phyloP scores from a whole-genome alignment of 2,329 filamentous ascomycete species.

The Trichoderma koningii region DNA sequence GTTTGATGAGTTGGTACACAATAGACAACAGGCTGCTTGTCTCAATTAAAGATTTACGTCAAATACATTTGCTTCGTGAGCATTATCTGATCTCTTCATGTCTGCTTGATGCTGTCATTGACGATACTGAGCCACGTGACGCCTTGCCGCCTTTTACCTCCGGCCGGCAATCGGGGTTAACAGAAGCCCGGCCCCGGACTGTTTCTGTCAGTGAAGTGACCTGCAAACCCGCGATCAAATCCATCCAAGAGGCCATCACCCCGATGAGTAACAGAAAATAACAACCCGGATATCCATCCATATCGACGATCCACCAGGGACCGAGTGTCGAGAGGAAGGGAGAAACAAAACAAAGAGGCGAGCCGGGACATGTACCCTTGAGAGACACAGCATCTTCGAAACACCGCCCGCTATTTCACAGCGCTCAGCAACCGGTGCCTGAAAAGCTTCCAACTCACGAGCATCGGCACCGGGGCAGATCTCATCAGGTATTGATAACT shows the following conservation, averaged over 20 bases:
- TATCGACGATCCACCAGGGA: no score
- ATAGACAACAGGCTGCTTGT: constrained; percentile 2
- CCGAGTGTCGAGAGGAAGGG: neutral
- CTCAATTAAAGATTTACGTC: no score
- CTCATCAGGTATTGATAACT: no score
- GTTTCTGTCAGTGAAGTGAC: neutral
- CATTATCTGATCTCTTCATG: no score
- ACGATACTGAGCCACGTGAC: constrained; percentile 7
- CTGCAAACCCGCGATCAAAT: neutral
- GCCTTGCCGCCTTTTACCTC: neutral
- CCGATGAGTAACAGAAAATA: neutral
- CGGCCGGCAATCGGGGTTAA: constrained; percentile 20
- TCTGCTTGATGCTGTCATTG: neutral
- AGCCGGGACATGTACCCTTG: neutral
- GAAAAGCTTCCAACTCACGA: no score
- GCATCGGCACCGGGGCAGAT: no score
- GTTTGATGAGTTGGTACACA: neutral
- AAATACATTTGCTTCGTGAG: no score
- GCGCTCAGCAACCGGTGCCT: no score
- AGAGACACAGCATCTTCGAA: neutral
- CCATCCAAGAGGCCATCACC: constrained; percentile 12
- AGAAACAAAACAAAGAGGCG: neutral
- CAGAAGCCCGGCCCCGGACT: constrained; percentile 2
- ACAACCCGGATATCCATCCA: no score
- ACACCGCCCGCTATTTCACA: neutral